phyloP scores from a whole-genome alignment of 352 stramenopile species.

The Pythium insidiosum region DNA sequence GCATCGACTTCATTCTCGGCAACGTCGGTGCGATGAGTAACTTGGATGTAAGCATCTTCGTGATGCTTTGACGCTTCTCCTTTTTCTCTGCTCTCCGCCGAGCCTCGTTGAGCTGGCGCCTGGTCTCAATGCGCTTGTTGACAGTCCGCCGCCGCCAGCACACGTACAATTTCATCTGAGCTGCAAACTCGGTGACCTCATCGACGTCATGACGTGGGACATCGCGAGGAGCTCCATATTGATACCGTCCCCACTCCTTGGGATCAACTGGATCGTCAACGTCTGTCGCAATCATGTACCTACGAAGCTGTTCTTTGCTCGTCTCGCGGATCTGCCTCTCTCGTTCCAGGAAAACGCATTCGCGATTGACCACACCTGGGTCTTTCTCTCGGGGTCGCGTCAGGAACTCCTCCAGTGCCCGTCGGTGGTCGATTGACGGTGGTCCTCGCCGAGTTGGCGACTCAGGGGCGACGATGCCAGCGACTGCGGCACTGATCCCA shows the following conservation, averaged over 20 bases:
- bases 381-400: conserved; percentile 30
- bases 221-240: conserved; percentile 30
- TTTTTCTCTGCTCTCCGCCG: conserved; percentile 14
- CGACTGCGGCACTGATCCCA: not conserved
- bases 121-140: conserved; percentile 25
- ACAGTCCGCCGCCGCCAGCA: conserved; percentile 34
- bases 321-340: conserved; percentile 47
- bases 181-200: conserved; percentile 30
- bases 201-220: conserved; percentile 41
- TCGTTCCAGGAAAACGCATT: conserved; percentile 52
- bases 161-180: conserved; percentile 53
- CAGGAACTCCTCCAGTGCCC: conserved; percentile 47
- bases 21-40: too few relatives aligned
- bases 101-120: conserved; percentile 25
- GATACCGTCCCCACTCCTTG: conserved; percentile 57
- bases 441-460: conserved; percentile 20
- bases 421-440: conserved; percentile 41
- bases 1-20: too few relatives aligned
- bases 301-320: conserved; percentile 43
- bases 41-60: not conserved
- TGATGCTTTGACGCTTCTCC: not conserved
- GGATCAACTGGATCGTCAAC: conserved; percentile 39
- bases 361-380: conserved; percentile 22
- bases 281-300: conserved; percentile 70
- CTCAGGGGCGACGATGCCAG: not conserved